A percentile compares a stretch with the other conserved stretches of the same genome.
Conservation (phyloP, 2,329 filamentous ascomycete species). For the Penicillium brasilianum region DNA sequence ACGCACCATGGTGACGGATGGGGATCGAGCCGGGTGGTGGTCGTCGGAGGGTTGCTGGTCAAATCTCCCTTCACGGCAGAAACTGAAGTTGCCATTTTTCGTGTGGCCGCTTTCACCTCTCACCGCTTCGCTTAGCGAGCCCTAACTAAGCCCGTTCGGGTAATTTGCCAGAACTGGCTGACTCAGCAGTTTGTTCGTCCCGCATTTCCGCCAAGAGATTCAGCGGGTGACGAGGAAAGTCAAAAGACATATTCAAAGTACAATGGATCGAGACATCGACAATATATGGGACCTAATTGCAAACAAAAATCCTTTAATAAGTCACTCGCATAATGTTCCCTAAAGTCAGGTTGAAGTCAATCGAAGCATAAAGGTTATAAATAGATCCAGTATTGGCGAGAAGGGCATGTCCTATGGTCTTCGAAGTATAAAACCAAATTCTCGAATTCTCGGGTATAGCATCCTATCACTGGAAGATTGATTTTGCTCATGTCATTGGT, state of each 20-base stretch:
- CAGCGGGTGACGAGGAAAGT: not conserved
- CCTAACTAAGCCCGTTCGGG: slow-evolving; percentile 43
- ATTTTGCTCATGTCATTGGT: too few relatives aligned
- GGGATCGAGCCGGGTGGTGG: slow-evolving; percentile 56
- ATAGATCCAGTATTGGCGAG: too few relatives aligned
- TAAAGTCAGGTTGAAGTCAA: too few relatives aligned
- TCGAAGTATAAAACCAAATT: not conserved
- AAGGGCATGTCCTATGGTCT: too few relatives aligned
- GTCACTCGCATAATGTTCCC: too few relatives aligned
- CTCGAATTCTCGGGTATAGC: too few relatives aligned
- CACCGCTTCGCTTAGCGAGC: slow-evolving; percentile 53
- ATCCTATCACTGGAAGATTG: too few relatives aligned
- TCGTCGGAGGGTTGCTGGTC: slow-evolving; percentile 54
- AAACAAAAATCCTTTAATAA: too few relatives aligned
- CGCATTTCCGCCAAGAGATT: not conserved
- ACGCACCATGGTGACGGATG: slow-evolving; percentile 59
- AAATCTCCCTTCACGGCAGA: slow-evolving; percentile 47
- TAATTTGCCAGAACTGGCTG: slow-evolving; percentile 25
- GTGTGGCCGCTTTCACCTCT: slow-evolving; percentile 48
- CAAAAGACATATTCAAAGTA: too few relatives aligned
- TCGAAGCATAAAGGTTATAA: not conserved
- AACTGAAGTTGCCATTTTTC: slow-evolving; percentile 46
- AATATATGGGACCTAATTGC: too few relatives aligned
- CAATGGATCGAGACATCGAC: too few relatives aligned
- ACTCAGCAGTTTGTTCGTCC: slow-evolving; percentile 15